Evolutionary conservation across 192 early-diverging fungal genomes (phyloP).

Genomic region (Coemansia sp.): DNA sequence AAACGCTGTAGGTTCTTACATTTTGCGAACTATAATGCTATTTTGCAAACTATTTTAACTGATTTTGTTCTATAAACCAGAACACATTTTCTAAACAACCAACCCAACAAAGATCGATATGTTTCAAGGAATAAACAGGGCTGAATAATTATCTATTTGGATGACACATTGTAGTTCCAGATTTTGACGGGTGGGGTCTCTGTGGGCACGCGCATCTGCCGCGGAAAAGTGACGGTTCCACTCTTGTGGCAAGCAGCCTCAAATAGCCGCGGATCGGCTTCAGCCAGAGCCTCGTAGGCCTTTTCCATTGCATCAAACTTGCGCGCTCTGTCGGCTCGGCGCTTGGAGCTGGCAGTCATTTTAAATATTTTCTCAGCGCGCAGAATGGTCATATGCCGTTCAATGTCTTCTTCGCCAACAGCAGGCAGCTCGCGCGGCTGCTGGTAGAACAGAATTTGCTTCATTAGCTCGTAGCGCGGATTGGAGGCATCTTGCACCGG

Average conservation of each 20-base stretch:
- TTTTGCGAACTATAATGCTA: no score
- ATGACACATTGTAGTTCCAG: constrained; percentile 60
- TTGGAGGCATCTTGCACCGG: constrained; percentile 44
- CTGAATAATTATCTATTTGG: neutral
- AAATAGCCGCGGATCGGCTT: constrained; percentile 60
- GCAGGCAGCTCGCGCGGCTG: constrained; percentile 47
- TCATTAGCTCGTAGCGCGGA: constrained; percentile 68
- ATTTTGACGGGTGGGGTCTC: constrained; percentile 68
- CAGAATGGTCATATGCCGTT: constrained; percentile 70
- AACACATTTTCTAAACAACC: no score
- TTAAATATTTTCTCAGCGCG: constrained; percentile 65
- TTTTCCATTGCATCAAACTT: constrained; percentile 65
- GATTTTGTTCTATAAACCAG: no score
- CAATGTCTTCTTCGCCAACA: constrained; percentile 58
- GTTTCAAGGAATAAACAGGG: no score
- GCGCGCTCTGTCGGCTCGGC: constrained; percentile 45
- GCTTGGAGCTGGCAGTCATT: constrained; percentile 51
- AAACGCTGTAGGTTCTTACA: no score
- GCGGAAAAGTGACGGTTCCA: constrained; percentile 62
- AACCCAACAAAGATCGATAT: no score
- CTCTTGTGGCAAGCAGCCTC: constrained; percentile 59
- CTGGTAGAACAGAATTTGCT: constrained; percentile 66
- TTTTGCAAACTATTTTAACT: no score
- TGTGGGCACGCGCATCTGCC: constrained; percentile 71
- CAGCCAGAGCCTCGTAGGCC: constrained; percentile 67